Percentiles rank a stretch among this genome's conserved stretches.
These are phyloP conservation scores for Pestalotiopsis fici DNA, from an alignment of 2,329 filamentous ascomycete genomes.

Conservation along the genomic window DNA sequence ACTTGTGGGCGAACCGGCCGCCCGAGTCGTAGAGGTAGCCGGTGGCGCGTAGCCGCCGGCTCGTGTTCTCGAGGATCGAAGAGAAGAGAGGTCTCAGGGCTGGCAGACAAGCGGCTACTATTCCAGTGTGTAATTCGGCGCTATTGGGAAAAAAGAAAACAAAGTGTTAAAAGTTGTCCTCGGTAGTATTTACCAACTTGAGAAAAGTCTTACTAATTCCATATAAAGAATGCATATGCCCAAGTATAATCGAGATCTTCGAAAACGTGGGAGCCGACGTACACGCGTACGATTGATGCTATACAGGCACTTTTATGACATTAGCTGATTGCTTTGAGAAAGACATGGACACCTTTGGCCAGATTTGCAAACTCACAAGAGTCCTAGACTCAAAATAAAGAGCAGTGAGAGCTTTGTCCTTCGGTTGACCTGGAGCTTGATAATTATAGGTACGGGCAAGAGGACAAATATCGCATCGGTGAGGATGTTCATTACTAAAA, in stretches of 20 bases:
- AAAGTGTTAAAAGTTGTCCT: background rate
- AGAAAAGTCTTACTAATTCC: constrained; percentile 9
- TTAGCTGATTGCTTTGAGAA: background rate
- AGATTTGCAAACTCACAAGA: constrained; percentile 9
- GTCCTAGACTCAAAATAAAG: constrained; percentile 8
- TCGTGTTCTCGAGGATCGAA: constrained; percentile 12
- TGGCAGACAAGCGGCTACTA: constrained; percentile 12
- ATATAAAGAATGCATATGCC: constrained; percentile 8
- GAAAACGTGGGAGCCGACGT: constrained; percentile 6
- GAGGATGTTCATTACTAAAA: constrained; percentile 10
- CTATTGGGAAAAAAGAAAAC: background rate
- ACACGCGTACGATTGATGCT: constrained; percentile 7
- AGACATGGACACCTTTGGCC: background rate
- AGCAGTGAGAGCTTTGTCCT: constrained; percentile 9
- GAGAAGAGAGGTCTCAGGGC: constrained; percentile 11
- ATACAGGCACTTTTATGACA: constrained; percentile 4
- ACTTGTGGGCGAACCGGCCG: background rate
- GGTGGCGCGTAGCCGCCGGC: constrained; percentile 8
- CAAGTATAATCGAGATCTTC: constrained; percentile 7
- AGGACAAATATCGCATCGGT: constrained; percentile 12
- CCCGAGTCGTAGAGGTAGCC: constrained; percentile 3
- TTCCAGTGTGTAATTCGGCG: constrained; percentile 14
- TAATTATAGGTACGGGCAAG: constrained; percentile 10
- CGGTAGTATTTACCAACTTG: background rate
- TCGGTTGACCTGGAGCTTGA: constrained; percentile 12